A percentile compares a stretch with the other conserved stretches of the same genome.
Conservation (phyloP, 2,329 filamentous ascomycete species). For the Trematosphaeria pertusa region DNA sequence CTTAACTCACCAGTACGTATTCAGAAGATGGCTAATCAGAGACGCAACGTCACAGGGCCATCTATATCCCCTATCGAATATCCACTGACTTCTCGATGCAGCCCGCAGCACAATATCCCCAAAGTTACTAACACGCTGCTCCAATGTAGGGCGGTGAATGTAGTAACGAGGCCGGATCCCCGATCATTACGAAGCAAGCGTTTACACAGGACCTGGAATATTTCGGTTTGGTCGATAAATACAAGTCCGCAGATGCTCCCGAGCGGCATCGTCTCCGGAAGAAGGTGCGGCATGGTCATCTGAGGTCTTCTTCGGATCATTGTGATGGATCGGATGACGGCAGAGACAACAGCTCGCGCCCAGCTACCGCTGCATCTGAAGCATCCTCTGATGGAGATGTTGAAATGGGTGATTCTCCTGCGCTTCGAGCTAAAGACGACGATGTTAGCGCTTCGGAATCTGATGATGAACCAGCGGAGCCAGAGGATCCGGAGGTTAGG, state of each 20-base stretch:
- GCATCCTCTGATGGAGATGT: no score
- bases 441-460: conserved; percentile 9
- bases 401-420: no score
- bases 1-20: conserved; percentile 90
- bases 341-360: conserved; percentile 6
- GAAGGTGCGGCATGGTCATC: conserved; percentile 22
- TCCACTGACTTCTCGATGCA: conserved; percentile 41
- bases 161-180: conserved; percentile 16
- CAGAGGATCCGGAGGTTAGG: conserved; percentile 10
- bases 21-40: conserved; percentile 20
- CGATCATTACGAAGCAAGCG: conserved; percentile 20
- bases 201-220: conserved; percentile 14
- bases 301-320: conserved; percentile 21
- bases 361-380: no score
- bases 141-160: conserved; percentile 29
- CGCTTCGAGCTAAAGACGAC: no score
- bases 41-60: conserved; percentile 26
- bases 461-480: conserved; percentile 11
- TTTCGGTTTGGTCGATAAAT: conserved; percentile 15
- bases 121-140: conserved; percentile 54
- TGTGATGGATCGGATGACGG: conserved; percentile 12
- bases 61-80: conserved; percentile 32
- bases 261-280: conserved; percentile 21
- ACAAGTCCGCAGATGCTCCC: conserved; percentile 14
- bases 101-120: conserved; percentile 59